Base-by-base conservation (phyloP, 106 monocot species). In the Acanthochlamys bracteata region DNA sequence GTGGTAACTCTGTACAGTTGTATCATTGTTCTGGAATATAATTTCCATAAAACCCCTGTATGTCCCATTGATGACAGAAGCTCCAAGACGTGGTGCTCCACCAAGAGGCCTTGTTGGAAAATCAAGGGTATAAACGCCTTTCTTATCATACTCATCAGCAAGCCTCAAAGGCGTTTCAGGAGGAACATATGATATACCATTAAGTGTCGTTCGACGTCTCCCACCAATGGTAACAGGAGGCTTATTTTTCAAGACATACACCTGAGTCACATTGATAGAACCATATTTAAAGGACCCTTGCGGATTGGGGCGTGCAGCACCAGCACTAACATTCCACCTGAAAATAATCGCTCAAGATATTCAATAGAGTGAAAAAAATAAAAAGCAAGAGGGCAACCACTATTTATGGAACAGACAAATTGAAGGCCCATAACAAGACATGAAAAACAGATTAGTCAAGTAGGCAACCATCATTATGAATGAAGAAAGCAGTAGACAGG, bases 261-360 rank as follows among this genome's bases (percentile, higher is more conserved):
- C 65, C 43, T 87, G 78, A 20, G 84, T 92, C 40, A 92, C 80
- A 61, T 87, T 76, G 11, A 87, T 92, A 0, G 78, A 64, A 40
- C 84, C 92, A 63, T 92, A 92, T 70, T 52, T 75, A 60, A 87
- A 92, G 10, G 92, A 92, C 40, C 92, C 92, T 59, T 87, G 87
- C 39, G 87, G 92, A 33, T 92, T 87, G 1, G 92, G 92, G 1
- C 92, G 81, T 1, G 92, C 92, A 59, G 81, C 87, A 79, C 92
- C 81, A 75, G 83, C 41, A 69, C 56, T 86, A 11, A 77, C 76
- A 74, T 91, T 91, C 71, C 66, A 73, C 71, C 91, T 91, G 68
- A 63, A 11, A 84, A 24, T 67, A 1, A 49, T 10, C 17, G 17
- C 49, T 49, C 10, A 14, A 49, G 9, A 49, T 1, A 2, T 49